Base-by-base conservation (phyloP, 2,329 filamentous ascomycete genomes). In the Stachybotrys elegans region DNA sequence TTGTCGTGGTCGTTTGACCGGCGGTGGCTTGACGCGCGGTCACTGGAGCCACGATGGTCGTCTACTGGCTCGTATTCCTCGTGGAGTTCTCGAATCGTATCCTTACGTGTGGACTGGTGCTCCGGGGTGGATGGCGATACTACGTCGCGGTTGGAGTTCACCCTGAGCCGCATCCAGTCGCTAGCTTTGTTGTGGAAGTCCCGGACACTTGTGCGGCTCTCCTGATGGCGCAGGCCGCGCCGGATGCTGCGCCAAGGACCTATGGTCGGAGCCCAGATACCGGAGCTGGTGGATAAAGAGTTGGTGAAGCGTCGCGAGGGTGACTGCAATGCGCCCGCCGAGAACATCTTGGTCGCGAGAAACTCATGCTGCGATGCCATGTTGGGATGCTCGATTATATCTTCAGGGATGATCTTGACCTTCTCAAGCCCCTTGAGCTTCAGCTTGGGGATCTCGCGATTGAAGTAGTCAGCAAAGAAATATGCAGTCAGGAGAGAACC, bases 371-470 rank as follows among this genome's bases (percentile, higher is more conserved):
- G 75, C 14, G 64, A 59, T 31, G 65, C 57, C 67, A 76, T 73
- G 19, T 72, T 76, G 6, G 75, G 71, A 48, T 75, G 58, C 12
- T 70, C 60, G n/a, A 77, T 57, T 19, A 78, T 63, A 23, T 78
- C 74, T 40, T 73, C 71, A 42, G 71, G 67, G 0, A 65, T 67
- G 35, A 77, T 56, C 19, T 53, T 57, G 5, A 74, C 54, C 9
- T 57, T 54, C 13, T 68, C 66, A 5, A 67, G 54, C 3, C 67
- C 69, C 0, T 60, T 57, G 9, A 71, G 51, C 12, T 57, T 51
- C 11, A 68, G 52, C 21, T 57, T 58, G 2, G 66, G 59, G 8
- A 78, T 58, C 14, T 66, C 63, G 4, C 60, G 59, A 43, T 70
- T 75, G 39, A 77, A 64, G 41, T 65, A 65, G 5, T 65, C 57